Conservation (phyloP, 805 yeast species). For the Teunomyces cretensis region DNA sequence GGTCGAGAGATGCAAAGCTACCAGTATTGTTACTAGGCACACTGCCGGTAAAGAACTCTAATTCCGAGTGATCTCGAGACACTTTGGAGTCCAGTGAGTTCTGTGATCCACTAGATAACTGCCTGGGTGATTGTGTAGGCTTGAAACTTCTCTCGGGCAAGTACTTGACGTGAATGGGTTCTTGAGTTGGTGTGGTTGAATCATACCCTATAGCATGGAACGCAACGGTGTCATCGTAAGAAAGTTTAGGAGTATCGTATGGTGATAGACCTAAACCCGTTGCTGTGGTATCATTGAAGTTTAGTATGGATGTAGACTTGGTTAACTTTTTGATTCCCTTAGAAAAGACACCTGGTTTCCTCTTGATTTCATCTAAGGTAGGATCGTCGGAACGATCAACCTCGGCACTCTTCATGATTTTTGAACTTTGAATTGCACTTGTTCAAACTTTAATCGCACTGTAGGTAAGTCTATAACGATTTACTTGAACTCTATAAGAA, state of each 20-base stretch:
- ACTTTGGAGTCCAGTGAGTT: conserved; percentile 2
- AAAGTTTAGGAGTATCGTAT: neutral
- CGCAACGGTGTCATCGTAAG: neutral
- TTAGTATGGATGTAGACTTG: conserved; percentile 27
- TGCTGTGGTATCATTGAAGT: conserved; percentile 10
- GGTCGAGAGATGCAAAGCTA: conserved; percentile 15
- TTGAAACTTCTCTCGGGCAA: conserved; percentile 18
- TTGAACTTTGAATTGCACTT: neutral
- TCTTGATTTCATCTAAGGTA: neutral
- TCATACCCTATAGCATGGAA: conserved; percentile 41
- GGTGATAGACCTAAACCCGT: neutral
- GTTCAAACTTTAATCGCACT: neutral
- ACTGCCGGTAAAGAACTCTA: neutral
- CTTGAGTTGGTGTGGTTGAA: conserved; percentile 20
- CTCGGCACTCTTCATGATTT: neutral
- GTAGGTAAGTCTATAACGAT: neutral
- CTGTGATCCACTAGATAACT: conserved; percentile 6
- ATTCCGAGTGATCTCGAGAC: conserved; percentile 1
- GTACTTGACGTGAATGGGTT: conserved; percentile 31
- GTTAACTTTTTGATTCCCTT: conserved; percentile 31
- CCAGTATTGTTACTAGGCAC: neutral
- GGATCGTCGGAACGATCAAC: neutral
- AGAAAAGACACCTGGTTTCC: conserved; percentile 15
- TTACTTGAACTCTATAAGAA: neutral
- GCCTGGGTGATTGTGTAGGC: conserved; percentile 6